Base-by-base conservation (phyloP, 2,329 filamentous ascomycete genomes). In the Eutypella sp. region DNA sequence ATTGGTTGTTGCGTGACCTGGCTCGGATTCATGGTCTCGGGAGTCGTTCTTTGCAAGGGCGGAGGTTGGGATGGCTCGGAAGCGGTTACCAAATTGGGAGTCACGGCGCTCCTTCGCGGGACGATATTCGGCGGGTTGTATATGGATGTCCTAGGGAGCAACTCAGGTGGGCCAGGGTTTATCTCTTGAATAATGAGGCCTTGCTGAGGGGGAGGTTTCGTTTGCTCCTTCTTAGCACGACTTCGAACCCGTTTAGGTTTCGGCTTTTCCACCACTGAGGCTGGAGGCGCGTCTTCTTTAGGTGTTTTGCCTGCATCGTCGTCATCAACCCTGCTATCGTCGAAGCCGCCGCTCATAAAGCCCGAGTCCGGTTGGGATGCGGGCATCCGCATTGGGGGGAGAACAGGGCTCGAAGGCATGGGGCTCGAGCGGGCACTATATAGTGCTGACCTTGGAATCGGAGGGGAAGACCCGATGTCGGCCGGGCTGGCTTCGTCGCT, bases 391-490 rank as follows among this genome's bases (percentile, higher is more conserved):
- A 84, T 82, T 0, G 80, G 78, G 7, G 81, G 81, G 41, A 90
- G 74, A 37, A 82, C 76, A 2, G 92, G 93, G 61, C 92, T 97
- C 2, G 91, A 96, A 22, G 84, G 81, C 23, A 81, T 79, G 4
- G 85, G 83, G 47, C 79, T 82, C 2, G 78, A 79, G 42, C 63
- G 72, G 24, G 76, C 51, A 44, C 57, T 69, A 54, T 73, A 82
- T 37, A 73, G 67, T 24, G 74, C 72, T 31, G 77, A 77, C 52
- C 81, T 78, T 51, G 90, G 82, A 1, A 95, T 75, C 1, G 93
- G 93, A 13, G 92, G 92, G 3, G 92, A 97, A 0, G 93, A 97
- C 2, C 87, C 87, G 56, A 97, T 89, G 44, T 89, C 87, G 41
- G 82, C 82, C 4, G 89, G 86, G 43, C 89, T 95, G 46, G 85